phyloP scores from a whole-genome alignment of 2,329 filamentous ascomycete genomes.

The Colletotrichum somersetense region DNA sequence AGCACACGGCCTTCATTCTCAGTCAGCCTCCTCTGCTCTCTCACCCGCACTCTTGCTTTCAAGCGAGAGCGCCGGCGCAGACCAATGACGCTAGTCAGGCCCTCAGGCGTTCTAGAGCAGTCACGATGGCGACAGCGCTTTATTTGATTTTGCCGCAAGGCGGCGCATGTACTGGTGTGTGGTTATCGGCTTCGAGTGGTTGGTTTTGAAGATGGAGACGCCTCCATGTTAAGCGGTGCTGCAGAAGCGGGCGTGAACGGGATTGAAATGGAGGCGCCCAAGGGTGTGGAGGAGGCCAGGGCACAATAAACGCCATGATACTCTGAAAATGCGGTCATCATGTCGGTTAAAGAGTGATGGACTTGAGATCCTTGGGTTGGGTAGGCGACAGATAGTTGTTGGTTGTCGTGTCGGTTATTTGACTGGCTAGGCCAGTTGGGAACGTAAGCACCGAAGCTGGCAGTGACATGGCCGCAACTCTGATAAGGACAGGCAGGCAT shows the following conservation, averaged over 20 bases:
- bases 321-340: constrained; percentile 41
- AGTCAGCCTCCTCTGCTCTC: constrained; percentile 35
- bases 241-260: constrained; percentile 37
- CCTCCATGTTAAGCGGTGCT: constrained; percentile 25
- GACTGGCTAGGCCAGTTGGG: constrained; percentile 13
- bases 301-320: constrained; percentile 31
- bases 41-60: constrained; percentile 8
- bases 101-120: constrained; percentile 7
- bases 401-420: constrained; percentile 5
- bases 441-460: constrained; percentile 40
- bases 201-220: constrained; percentile 28
- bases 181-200: constrained; percentile 23
- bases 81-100: constrained; percentile 33
- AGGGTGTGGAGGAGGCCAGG: constrained; percentile 28
- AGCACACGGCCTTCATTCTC: constrained; percentile 26
- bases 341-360: constrained; percentile 35
- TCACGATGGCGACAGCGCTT: constrained; percentile 38
- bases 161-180: constrained; percentile 32
- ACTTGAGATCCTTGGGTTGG: constrained; percentile 18
- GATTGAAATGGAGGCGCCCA: constrained; percentile 23
- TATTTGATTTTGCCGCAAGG: constrained; percentile 32
- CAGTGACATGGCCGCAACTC: constrained; percentile 16
- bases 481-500: constrained; percentile 39
- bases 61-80: constrained; percentile 21
- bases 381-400: constrained; percentile 20